Percentiles rank a stretch among this genome's conserved stretches.
Conservation (phyloP, 108 stramenopile species). For the Pelagomonas calceolata region DNA sequence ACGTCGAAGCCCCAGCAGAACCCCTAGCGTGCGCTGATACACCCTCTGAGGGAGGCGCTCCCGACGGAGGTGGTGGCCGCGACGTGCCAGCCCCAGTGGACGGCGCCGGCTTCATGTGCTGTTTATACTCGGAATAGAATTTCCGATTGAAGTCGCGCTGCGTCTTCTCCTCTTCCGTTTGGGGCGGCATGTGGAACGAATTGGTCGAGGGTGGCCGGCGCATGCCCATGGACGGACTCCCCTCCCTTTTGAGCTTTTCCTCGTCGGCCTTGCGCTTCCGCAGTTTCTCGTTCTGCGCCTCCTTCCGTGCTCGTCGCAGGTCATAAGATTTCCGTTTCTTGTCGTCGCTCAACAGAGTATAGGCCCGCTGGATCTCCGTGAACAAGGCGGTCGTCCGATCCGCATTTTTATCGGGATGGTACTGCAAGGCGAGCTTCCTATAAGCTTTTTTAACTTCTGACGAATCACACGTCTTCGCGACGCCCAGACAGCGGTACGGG, state of each 20-base stretch:
- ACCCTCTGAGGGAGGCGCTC: too few relatives aligned
- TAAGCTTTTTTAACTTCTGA: slow-evolving; percentile 9
- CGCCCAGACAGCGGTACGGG: slow-evolving; percentile 4
- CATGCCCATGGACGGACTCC: slow-evolving; percentile 3
- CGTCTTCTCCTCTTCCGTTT: neutral
- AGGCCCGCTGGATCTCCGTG: slow-evolving; percentile 7
- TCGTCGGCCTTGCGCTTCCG: neutral
- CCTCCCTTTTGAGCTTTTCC: neutral
- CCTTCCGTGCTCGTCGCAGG: neutral
- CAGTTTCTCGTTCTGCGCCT: neutral
- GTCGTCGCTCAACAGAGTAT: slow-evolving; percentile 5
- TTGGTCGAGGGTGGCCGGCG: neutral
- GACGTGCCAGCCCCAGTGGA: too few relatives aligned
- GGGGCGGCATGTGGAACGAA: slow-evolving; percentile 9
- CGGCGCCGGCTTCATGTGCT: too few relatives aligned
- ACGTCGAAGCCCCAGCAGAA: too few relatives aligned
- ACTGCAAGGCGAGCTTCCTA: slow-evolving; percentile 6
- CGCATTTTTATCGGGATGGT: slow-evolving; percentile 14
- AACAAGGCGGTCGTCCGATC: slow-evolving; percentile 1
- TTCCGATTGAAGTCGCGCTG: neutral
- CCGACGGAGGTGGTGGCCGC: too few relatives aligned
- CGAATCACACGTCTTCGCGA: neutral
- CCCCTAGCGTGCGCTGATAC: too few relatives aligned
- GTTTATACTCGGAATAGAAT: too few relatives aligned
- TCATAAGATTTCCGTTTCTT: slow-evolving; percentile 1